Evolutionary conservation across 495 filamentous ascomycete species (phyloP).

Genomic region (Echria macrotheca): DNA sequence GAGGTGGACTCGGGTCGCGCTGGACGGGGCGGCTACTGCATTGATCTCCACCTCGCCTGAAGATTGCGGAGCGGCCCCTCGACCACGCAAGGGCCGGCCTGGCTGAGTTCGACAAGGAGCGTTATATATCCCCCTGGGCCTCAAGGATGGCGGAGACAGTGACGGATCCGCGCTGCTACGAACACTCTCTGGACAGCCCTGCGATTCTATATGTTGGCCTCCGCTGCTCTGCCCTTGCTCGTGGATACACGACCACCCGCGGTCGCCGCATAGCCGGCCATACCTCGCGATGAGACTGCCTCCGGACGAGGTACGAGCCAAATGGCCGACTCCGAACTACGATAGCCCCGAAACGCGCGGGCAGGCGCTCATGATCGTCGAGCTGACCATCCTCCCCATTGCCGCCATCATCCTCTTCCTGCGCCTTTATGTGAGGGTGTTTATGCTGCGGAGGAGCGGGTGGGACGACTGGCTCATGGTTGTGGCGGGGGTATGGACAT

Average conservation of each 20-base stretch:
- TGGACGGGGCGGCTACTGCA: no score
- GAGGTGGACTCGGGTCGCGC: no score
- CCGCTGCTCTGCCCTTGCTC: neutral
- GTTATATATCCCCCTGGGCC: neutral
- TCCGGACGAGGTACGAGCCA: slow-evolving; percentile 34
- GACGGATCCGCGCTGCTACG: no score
- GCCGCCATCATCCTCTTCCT: slow-evolving; percentile 17
- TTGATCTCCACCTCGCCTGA: no score
- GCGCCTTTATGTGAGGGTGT: slow-evolving; percentile 20
- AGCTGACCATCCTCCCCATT: slow-evolving; percentile 17
- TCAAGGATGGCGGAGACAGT: no score
- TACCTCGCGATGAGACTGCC: slow-evolving; percentile 41
- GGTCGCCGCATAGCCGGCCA: no score
- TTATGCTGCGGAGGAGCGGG: slow-evolving; percentile 14
- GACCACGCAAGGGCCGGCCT: neutral
- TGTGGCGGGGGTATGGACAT: slow-evolving; percentile 18
- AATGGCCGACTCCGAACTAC: slow-evolving; percentile 55
- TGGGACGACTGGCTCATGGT: slow-evolving; percentile 31
- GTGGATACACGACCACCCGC: no score
- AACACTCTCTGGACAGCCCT: no score
- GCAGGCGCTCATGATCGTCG: slow-evolving; percentile 22
- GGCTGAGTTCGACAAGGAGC: neutral
- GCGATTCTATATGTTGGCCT: neutral
- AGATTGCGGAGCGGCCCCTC: neutral
- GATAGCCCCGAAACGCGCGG: slow-evolving; percentile 48